These are phyloP conservation scores for Dictyophora rubrovolvata DNA, from an alignment of 768 basidiomycete species.

Conservation along the genomic window DNA sequence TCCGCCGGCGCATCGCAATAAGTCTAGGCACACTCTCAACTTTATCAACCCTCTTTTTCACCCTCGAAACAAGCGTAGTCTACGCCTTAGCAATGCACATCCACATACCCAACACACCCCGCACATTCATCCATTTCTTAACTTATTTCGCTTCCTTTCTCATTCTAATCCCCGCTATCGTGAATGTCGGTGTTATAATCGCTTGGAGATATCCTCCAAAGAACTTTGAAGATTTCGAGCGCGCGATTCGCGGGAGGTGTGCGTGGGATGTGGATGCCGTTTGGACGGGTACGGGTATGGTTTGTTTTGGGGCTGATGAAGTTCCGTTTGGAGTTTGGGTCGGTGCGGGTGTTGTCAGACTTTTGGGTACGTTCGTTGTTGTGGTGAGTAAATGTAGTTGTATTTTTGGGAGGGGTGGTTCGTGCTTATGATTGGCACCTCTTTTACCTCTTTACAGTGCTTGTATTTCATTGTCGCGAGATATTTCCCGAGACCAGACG, in stretches of 20 bases:
- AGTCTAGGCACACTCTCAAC: conserved; percentile 39
- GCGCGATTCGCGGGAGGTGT: conserved; percentile 32
- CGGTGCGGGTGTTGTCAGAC: conserved; percentile 38
- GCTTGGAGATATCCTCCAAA: conserved; percentile 43
- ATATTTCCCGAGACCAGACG: not conserved
- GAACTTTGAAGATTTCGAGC: conserved; percentile 26
- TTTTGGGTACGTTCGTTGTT: conserved; percentile 40
- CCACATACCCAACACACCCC: conserved; percentile 30
- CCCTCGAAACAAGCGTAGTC: conserved; percentile 8
- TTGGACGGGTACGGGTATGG: conserved; percentile 38
- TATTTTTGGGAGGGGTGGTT: too few relatives aligned
- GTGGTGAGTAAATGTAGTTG: too few relatives aligned
- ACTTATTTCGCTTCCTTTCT: conserved; percentile 35
- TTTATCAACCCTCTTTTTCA: conserved; percentile 30
- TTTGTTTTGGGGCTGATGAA: conserved; percentile 19
- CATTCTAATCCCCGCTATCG: conserved; percentile 41
- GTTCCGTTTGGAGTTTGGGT: conserved; percentile 47
- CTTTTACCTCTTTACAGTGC: not conserved
- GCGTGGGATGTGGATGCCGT: conserved; percentile 54
- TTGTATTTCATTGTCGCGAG: not conserved
- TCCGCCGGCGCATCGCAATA: conserved; percentile 35
- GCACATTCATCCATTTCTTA: conserved; percentile 24
- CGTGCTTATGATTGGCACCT: not conserved
- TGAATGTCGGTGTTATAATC: conserved; percentile 46
- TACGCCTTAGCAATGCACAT: conserved; percentile 26